These are phyloP conservation scores for Ottelia alismoides DNA, from an alignment of 106 monocot species.

Conservation along the genomic window DNA sequence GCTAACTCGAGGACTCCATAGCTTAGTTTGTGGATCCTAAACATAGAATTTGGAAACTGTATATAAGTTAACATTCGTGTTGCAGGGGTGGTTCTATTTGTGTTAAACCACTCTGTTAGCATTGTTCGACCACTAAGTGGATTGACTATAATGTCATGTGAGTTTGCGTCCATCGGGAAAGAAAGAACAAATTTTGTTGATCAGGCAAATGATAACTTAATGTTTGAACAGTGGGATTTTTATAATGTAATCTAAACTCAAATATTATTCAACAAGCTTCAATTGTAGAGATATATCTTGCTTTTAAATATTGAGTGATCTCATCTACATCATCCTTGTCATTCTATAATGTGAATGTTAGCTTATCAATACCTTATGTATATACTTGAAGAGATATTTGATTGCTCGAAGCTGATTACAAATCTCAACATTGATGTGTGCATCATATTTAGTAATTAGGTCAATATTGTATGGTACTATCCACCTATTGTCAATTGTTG, in stretches of 20 bases:
- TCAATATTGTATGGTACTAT: neutral
- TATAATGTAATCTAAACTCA: neutral
- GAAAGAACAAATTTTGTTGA: neutral
- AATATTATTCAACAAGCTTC: constrained; percentile 1
- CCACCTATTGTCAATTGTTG: neutral
- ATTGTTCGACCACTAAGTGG: neutral
- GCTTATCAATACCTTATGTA: neutral
- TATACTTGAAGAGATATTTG: neutral
- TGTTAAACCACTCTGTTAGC: neutral
- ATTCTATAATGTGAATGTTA: neutral
- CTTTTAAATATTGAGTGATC: neutral
- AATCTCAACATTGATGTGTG: neutral
- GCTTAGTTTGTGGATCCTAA: neutral
- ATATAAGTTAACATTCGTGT: neutral
- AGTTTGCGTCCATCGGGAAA: neutral
- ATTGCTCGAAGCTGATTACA: neutral
- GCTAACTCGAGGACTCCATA: neutral
- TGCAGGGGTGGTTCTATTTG: neutral
- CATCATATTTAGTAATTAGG: neutral
- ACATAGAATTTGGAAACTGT: neutral
- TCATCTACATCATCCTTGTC: neutral
- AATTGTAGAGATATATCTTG: neutral
- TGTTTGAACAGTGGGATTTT: neutral
- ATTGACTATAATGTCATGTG: too few relatives aligned
- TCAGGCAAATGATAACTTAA: neutral